Evolutionary conservation across 179 eudicot species (phyloP), one percentile per base, ranked within the genome.

Genomic region (Nepenthes alata): DNA sequence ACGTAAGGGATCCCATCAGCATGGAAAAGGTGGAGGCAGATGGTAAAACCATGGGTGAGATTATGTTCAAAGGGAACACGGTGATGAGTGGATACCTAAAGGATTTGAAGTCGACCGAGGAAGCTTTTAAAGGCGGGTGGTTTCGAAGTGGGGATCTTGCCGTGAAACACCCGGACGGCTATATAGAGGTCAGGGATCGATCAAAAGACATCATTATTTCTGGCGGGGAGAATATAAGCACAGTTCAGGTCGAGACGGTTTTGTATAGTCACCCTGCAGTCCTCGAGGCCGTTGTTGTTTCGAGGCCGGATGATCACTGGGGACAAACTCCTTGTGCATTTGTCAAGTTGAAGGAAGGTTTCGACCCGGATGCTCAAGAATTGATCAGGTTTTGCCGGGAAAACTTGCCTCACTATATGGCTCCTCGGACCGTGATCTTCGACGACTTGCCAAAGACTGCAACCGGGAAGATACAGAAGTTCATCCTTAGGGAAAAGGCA

Each of bases 41-140:
- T 66, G 81, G 77, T 55, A 41, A 70, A 67, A 67, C 73, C 3
- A 47, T 37, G 25, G 81, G 78, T 41, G 81, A 77, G 64, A 48
- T 77, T 11, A 74, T 77, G 81, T 70, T 77, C 48, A 77, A 53
- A 70, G 81, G 81, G 35, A 77, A 77, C 14, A 70, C 71, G 0
- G 81, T 77, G 38, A 73, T 77, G 81, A 77, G 72, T 60, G 81
- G 81, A 35, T 77, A 77, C 51, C 60, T 63, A 4, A 73, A 73
- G 44, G 74, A 76, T 69, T 3, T 13, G 12, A 67, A 70, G n/a
- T 78, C 78, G 5, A 77, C 78, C 12, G 47, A 58, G 39, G 68
- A 64, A 64, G 72, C 75, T 6, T 70, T 77, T 13, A 57, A 44
- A 63, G 81, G 75, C 48, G 81, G 75, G 8, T 77, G 81, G 78